Percentiles rank a stretch among this genome's conserved stretches.
Conservation (phyloP, 305 asterid genomes). For the Withania somnifera region DNA sequence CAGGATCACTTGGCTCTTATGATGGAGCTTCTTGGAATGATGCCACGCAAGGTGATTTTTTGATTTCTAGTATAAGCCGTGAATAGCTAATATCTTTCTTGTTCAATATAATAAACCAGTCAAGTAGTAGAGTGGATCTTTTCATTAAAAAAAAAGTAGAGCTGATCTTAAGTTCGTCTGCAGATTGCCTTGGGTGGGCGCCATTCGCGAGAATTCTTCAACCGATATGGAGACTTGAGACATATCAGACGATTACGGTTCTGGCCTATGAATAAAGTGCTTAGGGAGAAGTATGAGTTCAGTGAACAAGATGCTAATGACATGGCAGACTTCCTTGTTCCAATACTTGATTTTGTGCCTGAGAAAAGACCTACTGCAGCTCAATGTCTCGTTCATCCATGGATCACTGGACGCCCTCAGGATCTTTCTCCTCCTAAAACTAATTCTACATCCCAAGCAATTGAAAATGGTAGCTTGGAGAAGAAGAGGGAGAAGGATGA, state of each 20-base stretch:
- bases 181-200: slow-evolving; percentile 97
- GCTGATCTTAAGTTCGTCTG: background rate
- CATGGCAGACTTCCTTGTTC: slow-evolving; percentile 61
- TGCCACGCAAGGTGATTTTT: slow-evolving; percentile 92
- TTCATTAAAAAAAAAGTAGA: background rate
- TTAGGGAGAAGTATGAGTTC: slow-evolving; percentile 78
- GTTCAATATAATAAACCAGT: background rate
- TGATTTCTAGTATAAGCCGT: background rate
- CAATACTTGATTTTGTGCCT: slow-evolving; percentile 78
- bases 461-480: slow-evolving; percentile 35
- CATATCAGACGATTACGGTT: slow-evolving; percentile 68
- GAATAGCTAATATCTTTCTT: background rate
- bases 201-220: slow-evolving; percentile 79
- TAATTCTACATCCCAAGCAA: slow-evolving; percentile 16
- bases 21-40: slow-evolving; percentile 99
- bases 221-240: slow-evolving; percentile 82
- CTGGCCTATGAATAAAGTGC: slow-evolving; percentile 89
- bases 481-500: slow-evolving; percentile 50
- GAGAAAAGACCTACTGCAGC: slow-evolving; percentile 92
- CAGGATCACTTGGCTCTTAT: slow-evolving; percentile 98
- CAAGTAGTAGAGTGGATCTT: background rate
- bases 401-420: slow-evolving; percentile 45
- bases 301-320: slow-evolving; percentile 67
- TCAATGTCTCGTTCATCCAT: slow-evolving; percentile 75
- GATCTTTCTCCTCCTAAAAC: slow-evolving; percentile 27